Base-by-base conservation (phyloP, 1,284 basidiomycete species). In the Sporisorium sorghi region DNA sequence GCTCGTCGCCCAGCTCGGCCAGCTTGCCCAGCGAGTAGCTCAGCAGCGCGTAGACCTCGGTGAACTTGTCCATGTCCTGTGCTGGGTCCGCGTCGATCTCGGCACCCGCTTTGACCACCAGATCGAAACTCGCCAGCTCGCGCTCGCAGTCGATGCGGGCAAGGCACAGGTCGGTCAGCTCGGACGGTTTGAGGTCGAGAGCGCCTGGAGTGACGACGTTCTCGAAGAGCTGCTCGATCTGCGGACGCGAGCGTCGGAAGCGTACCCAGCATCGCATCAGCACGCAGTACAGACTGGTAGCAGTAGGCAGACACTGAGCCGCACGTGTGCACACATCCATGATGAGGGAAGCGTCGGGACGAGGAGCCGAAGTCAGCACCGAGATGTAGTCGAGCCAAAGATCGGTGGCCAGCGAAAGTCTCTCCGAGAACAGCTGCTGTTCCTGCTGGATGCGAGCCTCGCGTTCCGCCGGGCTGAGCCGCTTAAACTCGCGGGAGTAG, bases 61-160 rank as follows among this genome's bases (percentile, higher is more conserved):
- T 76, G 58, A 83, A 84, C 30, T 68, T 73, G 8, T 81, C 78
- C 42, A 80, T 52, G 48, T 81, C 72, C 0, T 55, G 32, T 23
- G 77, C 74, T 15, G 73, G 57, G 19, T 73, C 64, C 11, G 62
- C 64, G 14, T 81, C 54, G 15, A 59, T 42, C 1, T 58, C 56
- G 6, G 64, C 37, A 9, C 64, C 57, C 11, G 60, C 40, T 40
- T 67, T 58, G 9, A 58, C 23, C 7, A 70, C 61, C 9, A 78
- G 46, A 6, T 73, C 71, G 17, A 64, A 58, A 10, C 72, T 60
- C 0, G 73, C 75, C 11, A 67, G 58, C 28, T 79, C 72, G 30
- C 82, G 69, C 62, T 81, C 81, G 59, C 76, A 73, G 58, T 84
- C 82, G n/a, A 83, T 51, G 10, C 77, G 60, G 5, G 79, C 78